Conservation (phyloP, 129 eudicot genomes). For the Artemisia tridentata region DNA sequence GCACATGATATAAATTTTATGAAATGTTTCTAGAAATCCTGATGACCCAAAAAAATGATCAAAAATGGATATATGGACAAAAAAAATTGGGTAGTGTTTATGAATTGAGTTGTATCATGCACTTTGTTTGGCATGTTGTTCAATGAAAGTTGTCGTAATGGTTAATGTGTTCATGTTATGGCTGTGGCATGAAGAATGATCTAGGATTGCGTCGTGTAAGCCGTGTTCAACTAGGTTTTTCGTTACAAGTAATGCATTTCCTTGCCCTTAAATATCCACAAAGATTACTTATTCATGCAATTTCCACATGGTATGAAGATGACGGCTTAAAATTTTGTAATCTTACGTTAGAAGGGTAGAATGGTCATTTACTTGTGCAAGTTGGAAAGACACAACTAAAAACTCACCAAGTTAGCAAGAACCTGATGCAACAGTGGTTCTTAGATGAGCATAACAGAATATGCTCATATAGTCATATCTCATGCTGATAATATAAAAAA, state of each 20-base stretch:
- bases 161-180: neutral
- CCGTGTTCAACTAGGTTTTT: neutral
- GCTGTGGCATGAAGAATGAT: neutral
- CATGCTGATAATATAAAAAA: constrained; percentile 12
- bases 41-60: neutral
- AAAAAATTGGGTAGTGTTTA: too few relatives aligned
- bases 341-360: constrained; percentile 17
- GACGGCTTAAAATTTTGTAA: neutral
- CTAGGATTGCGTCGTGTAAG: neutral
- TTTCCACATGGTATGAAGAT: too few relatives aligned
- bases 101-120: neutral
- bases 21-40: neutral
- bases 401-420: constrained; percentile 8
- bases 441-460: constrained; percentile 32
- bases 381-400: constrained; percentile 18
- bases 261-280: neutral
- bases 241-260: neutral
- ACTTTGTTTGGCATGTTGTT: constrained; percentile 14
- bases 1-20: neutral
- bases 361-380: constrained; percentile 27
- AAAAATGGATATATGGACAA: too few relatives aligned
- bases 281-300: too few relatives aligned
- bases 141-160: constrained; percentile 1
- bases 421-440: constrained; percentile 18
- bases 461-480: constrained; percentile 30